These are phyloP conservation scores for Thelonectria discophora DNA, from an alignment of 2,329 filamentous ascomycete genomes.

Conservation along the genomic window DNA sequence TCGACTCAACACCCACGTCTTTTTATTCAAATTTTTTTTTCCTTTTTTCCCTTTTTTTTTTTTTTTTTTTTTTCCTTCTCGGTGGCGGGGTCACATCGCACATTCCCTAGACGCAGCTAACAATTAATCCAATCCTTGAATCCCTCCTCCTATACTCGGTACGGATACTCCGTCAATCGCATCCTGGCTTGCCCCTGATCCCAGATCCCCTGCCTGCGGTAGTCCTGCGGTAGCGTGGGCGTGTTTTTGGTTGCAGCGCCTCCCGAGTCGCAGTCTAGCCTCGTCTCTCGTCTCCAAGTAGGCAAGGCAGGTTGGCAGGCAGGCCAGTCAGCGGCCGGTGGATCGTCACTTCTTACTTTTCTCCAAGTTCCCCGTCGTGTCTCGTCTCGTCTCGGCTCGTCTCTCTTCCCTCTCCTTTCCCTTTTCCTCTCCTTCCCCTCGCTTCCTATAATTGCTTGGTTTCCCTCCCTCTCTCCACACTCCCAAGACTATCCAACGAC, in stretches of 20 bases:
- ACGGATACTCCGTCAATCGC: neutral
- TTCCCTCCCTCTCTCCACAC: slow-evolving; percentile 7
- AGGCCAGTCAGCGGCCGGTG: slow-evolving; percentile 33
- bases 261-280: slow-evolving; percentile 22
- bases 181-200: neutral
- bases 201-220: no score
- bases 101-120: neutral
- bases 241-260: slow-evolving; percentile 18
- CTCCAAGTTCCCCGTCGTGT: slow-evolving; percentile 23
- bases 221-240: slow-evolving; percentile 24
- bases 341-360: slow-evolving; percentile 44
- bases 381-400: slow-evolving; percentile 13
- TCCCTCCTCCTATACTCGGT: neutral
- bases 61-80: slow-evolving; percentile 14
- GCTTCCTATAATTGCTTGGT: slow-evolving; percentile 16
- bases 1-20: neutral
- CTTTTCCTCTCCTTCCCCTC: neutral
- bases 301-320: slow-evolving; percentile 8
- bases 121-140: neutral
- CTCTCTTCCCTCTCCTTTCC: neutral
- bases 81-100: slow-evolving; percentile 13
- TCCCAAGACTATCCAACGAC: neutral
- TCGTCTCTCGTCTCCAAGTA: slow-evolving; percentile 28
- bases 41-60: slow-evolving; percentile 8
- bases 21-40: slow-evolving; percentile 9